Percentiles rank a stretch among this genome's conserved stretches.
Conservation (phyloP, 2,329 filamentous ascomycete genomes). For the Geoglossum cookeanum region DNA sequence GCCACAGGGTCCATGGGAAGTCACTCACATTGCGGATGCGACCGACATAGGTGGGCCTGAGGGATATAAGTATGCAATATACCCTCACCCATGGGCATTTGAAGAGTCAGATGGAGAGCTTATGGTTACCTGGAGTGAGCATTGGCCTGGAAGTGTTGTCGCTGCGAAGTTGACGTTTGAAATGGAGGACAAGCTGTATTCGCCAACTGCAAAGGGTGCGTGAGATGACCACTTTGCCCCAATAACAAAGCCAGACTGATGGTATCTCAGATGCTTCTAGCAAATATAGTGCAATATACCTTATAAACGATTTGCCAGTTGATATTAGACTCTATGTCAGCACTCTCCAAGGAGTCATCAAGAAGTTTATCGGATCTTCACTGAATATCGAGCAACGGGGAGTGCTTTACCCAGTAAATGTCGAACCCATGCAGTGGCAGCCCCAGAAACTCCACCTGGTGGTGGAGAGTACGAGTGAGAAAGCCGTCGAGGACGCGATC, state of each 20-base stretch:
- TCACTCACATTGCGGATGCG: conserved; percentile 4
- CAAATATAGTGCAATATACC: neutral
- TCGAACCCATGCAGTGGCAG: neutral
- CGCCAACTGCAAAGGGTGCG: neutral
- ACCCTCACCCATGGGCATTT: conserved; percentile 9
- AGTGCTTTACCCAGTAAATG: neutral
- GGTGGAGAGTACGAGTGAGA: neutral
- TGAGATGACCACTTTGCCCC: neutral
- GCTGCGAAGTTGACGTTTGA: conserved; percentile 8
- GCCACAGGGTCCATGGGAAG: conserved; percentile 9
- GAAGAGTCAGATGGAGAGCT: conserved; percentile 6
- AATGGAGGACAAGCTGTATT: neutral
- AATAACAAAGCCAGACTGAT: neutral
- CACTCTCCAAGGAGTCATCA: neutral
- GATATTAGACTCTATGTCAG: neutral
- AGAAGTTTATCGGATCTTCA: neutral
- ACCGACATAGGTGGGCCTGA: conserved; percentile 5
- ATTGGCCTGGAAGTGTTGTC: conserved; percentile 9
- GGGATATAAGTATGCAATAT: conserved; percentile 9
- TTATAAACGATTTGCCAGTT: neutral
- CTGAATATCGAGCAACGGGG: neutral
- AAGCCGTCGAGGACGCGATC: neutral
- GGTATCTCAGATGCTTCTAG: neutral
- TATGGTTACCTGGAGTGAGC: conserved; percentile 11
- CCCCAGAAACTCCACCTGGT: neutral